phyloP scores from a whole-genome alignment of 768 basidiomycete genomes.

The Hysterangium stoloniferum region DNA sequence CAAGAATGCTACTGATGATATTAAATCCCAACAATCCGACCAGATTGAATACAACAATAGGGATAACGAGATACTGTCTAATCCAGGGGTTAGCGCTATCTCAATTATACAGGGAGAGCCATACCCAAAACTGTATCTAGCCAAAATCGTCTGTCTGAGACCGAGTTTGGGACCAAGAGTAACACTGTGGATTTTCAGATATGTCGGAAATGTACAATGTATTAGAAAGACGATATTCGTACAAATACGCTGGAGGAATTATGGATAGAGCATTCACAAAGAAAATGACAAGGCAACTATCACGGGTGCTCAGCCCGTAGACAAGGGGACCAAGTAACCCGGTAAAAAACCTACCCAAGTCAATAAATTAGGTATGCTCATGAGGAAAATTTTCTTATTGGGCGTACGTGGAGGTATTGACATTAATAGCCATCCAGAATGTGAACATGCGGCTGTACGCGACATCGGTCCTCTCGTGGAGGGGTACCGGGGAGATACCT shows the following conservation, averaged over 20 bases:
- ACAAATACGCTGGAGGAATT: slow-evolving; percentile 54
- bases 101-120: no score
- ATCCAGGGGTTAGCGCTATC: no score
- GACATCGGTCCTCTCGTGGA: slow-evolving; percentile 1
- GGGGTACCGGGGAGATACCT: slow-evolving; percentile 8
- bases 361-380: neutral
- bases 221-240: no score
- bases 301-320: slow-evolving; percentile 53
- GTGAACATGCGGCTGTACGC: slow-evolving; percentile 9
- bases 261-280: slow-evolving; percentile 61
- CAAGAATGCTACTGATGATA: slow-evolving; percentile 59
- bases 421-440: slow-evolving; percentile 2
- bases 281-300: slow-evolving; percentile 56
- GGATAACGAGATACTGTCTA: slow-evolving; percentile 49
- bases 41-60: slow-evolving; percentile 50
- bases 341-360: slow-evolving; percentile 44
- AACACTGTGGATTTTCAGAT: no score
- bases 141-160: slow-evolving; percentile 73
- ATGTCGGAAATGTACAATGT: no score
- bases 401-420: slow-evolving; percentile 2
- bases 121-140: slow-evolving; percentile 52
- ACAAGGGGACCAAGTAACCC: slow-evolving; percentile 60
- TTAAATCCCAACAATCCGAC: slow-evolving; percentile 56
- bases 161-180: slow-evolving; percentile 77
- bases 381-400: neutral